Percentiles rank a stretch among this genome's conserved stretches.
Evolutionary conservation across 2,329 filamentous ascomycete species (phyloP).

Genomic region (Leptoxyphium fumago): DNA sequence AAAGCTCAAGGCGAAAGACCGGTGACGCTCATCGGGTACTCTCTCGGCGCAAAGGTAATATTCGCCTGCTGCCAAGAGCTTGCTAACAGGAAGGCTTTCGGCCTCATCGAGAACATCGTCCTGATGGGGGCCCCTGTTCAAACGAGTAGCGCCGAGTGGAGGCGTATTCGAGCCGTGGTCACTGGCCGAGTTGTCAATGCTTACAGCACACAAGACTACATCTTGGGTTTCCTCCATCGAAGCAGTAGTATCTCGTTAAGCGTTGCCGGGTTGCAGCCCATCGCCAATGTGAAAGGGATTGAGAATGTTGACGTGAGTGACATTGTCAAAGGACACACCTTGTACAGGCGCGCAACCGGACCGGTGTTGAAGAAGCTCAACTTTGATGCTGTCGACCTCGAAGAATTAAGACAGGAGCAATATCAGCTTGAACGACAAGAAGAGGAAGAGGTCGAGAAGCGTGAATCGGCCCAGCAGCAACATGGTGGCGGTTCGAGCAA

Average conservation of each 20-base stretch:
- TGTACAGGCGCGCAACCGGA: slow-evolving; percentile 37
- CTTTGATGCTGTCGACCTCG: slow-evolving; percentile 36
- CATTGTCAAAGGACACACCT: slow-evolving; percentile 35
- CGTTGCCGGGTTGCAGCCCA: slow-evolving; percentile 66
- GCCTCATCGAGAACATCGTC: slow-evolving; percentile 68
- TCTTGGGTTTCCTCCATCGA: slow-evolving; percentile 77
- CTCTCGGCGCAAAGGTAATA: slow-evolving; percentile 42
- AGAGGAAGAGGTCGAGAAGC: slow-evolving; percentile 23
- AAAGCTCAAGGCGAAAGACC: slow-evolving; percentile 27
- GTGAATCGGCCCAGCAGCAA: slow-evolving; percentile 11
- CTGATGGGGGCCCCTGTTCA: slow-evolving; percentile 71
- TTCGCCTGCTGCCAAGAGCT: slow-evolving; percentile 67
- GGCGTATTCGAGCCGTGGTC: slow-evolving; percentile 60
- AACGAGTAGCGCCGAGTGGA: slow-evolving; percentile 58
- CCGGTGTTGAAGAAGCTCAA: slow-evolving; percentile 37
- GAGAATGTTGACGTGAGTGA: slow-evolving; percentile 40
- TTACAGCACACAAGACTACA: slow-evolving; percentile 73
- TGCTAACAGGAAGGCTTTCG: slow-evolving; percentile 66
- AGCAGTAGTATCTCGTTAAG: slow-evolving; percentile 70
- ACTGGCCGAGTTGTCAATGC: slow-evolving; percentile 75
- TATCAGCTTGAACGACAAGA: slow-evolving; percentile 24
- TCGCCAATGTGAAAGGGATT: slow-evolving; percentile 53
- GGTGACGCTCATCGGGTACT: slow-evolving; percentile 26
- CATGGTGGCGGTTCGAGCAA: slow-evolving; percentile 8
- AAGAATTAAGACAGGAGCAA: slow-evolving; percentile 32